Conservation (phyloP, 2,329 filamentous ascomycete species). For the Cryphonectria naterciae region DNA sequence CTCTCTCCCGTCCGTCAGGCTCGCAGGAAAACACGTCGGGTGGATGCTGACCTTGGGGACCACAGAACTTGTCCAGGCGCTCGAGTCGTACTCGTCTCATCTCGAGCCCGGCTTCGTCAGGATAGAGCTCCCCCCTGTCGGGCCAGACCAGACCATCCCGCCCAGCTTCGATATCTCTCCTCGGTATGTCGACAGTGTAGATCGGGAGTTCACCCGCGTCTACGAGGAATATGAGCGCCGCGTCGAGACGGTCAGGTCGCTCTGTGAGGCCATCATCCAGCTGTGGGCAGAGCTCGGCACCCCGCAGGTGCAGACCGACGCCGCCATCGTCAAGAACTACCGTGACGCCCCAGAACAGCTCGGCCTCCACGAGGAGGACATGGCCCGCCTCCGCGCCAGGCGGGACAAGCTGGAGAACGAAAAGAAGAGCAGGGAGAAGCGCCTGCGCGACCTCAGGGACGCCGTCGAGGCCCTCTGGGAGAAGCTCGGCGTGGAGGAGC, state of each 20-base stretch:
- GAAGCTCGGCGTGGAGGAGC: constrained; percentile 80
- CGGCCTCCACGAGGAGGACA: constrained; percentile 85
- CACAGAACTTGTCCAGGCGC: constrained; percentile 87
- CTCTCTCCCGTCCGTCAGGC: not conserved
- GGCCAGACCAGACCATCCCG: constrained; percentile 74
- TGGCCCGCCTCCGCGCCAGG: constrained; percentile 71
- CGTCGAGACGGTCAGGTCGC: constrained; percentile 71
- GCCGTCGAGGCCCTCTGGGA: constrained; percentile 90
- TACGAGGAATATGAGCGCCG: constrained; percentile 96
- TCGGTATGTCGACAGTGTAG: constrained; percentile 82
- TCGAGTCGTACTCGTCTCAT: constrained; percentile 95
- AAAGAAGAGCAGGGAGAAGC: constrained; percentile 81
- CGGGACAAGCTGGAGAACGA: constrained; percentile 86
- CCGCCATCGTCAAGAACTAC: constrained; percentile 83
- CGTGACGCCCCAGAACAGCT: constrained; percentile 91
- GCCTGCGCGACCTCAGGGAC: constrained; percentile 66
- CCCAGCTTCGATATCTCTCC: constrained; percentile 91
- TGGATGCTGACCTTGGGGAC: constrained; percentile 25
- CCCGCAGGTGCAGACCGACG: constrained; percentile 90
- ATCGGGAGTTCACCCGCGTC: constrained; percentile 88
- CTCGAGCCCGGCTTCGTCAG: constrained; percentile 87
- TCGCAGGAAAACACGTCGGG: constrained; percentile 18
- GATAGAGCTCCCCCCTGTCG: constrained; percentile 82
- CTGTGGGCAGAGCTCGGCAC: constrained; percentile 96
- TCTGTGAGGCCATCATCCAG: constrained; percentile 85